These are phyloP conservation scores for Brettanomyces naardenensis DNA, from an alignment of 805 yeast genomes.

Conservation along the genomic window DNA sequence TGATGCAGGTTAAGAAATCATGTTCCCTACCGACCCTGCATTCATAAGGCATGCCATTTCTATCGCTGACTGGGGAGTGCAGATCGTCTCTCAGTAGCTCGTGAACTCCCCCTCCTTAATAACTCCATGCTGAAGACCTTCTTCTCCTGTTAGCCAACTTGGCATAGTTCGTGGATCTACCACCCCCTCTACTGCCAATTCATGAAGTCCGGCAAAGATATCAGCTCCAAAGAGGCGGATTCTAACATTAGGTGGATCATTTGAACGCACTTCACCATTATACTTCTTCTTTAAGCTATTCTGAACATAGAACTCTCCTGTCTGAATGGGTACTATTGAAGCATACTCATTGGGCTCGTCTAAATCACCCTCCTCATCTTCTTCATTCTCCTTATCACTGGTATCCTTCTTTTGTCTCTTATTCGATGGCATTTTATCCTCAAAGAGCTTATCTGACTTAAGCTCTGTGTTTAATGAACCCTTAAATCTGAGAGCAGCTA, in stretches of 20 bases:
- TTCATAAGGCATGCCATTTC: too few species aligned
- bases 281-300: constrained; percentile 15
- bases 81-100: constrained; percentile 3
- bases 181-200: constrained; percentile 42
- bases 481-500: constrained; percentile 54
- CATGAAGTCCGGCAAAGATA: constrained; percentile 72
- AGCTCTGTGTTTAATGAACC: constrained; percentile 36
- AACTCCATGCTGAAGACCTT: constrained; percentile 44
- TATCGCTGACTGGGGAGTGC: neutral
- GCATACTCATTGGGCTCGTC: constrained; percentile 29
- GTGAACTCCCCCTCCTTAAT: constrained; percentile 31
- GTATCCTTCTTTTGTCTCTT: constrained; percentile 12
- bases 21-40: too few species aligned
- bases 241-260: constrained; percentile 14
- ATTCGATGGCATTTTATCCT: constrained; percentile 25
- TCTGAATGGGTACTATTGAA: constrained; percentile 53
- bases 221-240: constrained; percentile 54
- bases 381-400: neutral
- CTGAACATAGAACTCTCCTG: constrained; percentile 36
- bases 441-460: constrained; percentile 30
- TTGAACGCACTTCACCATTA: constrained; percentile 16
- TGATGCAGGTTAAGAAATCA: too few species aligned
- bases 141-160: constrained; percentile 75
- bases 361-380: constrained; percentile 6
- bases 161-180: constrained; percentile 55